Evolutionary conservation across 441 rosid species (phyloP).

Genomic region (Corymbia calophylla): DNA sequence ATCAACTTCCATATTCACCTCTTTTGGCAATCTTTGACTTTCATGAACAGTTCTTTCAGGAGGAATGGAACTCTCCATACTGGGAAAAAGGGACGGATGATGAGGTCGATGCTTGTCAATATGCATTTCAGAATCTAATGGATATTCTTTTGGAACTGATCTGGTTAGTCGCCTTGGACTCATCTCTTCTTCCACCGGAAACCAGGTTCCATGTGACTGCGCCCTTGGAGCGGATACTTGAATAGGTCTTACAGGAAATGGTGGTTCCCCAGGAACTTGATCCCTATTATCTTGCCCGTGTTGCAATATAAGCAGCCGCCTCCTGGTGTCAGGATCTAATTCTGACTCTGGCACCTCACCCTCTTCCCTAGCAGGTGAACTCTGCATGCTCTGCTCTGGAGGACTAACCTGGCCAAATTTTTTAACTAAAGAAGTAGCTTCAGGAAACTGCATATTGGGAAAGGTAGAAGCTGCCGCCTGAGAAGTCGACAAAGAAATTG

Average conservation of each 20-base stretch:
- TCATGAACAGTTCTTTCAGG: slow-evolving; percentile 73
- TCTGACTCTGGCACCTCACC: slow-evolving; percentile 99
- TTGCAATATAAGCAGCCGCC: slow-evolving; percentile 95
- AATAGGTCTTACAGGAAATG: slow-evolving; percentile 57
- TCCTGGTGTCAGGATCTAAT: slow-evolving; percentile 92
- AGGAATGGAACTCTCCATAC: slow-evolving; percentile 59
- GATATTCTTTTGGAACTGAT: slow-evolving; percentile 54
- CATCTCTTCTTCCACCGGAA: slow-evolving; percentile 79
- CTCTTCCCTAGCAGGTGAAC: slow-evolving; percentile 96
- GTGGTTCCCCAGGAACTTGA: slow-evolving; percentile 46
- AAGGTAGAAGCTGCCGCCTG: slow-evolving; percentile 42
- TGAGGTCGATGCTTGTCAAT: slow-evolving; percentile 64
- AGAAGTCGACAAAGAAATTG: slow-evolving; percentile 34
- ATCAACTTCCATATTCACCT: slow-evolving; percentile 30
- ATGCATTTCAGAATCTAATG: slow-evolving; percentile 58
- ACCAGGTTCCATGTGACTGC: slow-evolving; percentile 71
- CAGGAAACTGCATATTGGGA: slow-evolving; percentile 47
- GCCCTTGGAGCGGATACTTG: slow-evolving; percentile 60
- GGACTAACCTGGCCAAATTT: slow-evolving; percentile 45
- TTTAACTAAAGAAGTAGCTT: slow-evolving; percentile 39
- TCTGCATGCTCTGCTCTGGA: slow-evolving; percentile 72
- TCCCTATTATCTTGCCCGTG: slow-evolving; percentile 95
- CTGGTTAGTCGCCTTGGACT: slow-evolving; percentile 63
- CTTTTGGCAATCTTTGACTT: slow-evolving; percentile 71
- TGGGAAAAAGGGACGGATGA: slow-evolving; percentile 58